Evolutionary conservation across 768 basidiomycete genomes (phyloP), one percentile per base, ranked within the genome.

Genomic region (Lentinula detonsa): DNA sequence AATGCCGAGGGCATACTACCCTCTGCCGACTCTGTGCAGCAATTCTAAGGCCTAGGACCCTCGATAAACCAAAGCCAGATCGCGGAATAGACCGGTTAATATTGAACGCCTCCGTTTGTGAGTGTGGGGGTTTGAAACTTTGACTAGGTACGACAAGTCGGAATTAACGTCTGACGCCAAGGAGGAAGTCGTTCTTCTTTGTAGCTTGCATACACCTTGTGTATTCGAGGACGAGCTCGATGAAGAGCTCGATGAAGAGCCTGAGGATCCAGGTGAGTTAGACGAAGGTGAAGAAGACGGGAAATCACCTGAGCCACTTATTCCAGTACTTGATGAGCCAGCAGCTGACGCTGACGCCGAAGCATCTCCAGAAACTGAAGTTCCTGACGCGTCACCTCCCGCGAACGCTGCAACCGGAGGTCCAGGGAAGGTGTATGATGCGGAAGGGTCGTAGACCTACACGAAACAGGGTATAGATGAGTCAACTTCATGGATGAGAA

Each of bases 351-450:
- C 55, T 4, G 55, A 56, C 39, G 10, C 55, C 1, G 53, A 55
- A 15, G 31, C 50, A 55, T 56, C 40, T 43, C 55, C 55, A 33
- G 55, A 40, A 7, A 56, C 55, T 15, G 55, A 56, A 31, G 55
- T 56, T 11, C 39, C 39, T 28, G 55, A 37, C 13, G 55, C 55
- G 15, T 56, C 55, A 28, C 55, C 55, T 28, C 55, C 55, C 2
- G 55, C 55, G 23, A 56, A 56, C 31, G 40, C 40, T 31, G 74
- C 75, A 33, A 79, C 64, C 4, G 72, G 64, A 8, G 77, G 77
- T 0, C 77, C 77, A 0, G 77, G 78, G 45, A 76, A 79, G 5
- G 60, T 45, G 62, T 75, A 67, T 11, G 61, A 40, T 16, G 66
- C 66, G 28, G 62, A 58, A 34, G 64, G 60, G 54, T 68, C 67